Conservation (phyloP, 345 rosid genomes). For the Ceriops decandra region DNA sequence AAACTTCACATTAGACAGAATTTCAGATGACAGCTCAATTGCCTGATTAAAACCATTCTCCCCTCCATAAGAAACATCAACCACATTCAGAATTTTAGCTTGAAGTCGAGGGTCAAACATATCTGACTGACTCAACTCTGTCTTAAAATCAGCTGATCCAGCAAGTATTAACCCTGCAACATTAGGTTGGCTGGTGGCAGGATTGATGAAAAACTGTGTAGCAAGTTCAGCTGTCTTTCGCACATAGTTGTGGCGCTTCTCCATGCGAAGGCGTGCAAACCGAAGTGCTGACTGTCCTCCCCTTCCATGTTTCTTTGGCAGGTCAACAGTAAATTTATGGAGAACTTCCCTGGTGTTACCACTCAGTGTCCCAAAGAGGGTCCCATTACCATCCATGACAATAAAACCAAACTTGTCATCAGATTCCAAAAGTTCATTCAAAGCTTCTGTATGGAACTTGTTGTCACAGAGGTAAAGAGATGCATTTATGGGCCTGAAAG, state of each 20-base stretch:
- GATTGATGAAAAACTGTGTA: slow-evolving; percentile 81
- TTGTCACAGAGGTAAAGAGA: slow-evolving; percentile 85
- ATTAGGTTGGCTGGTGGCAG: slow-evolving; percentile 91
- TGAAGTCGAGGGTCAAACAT: slow-evolving; percentile 96
- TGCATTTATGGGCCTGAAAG: slow-evolving; percentile 88
- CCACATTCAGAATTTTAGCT: slow-evolving; percentile 84
- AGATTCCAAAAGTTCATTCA: slow-evolving; percentile 80
- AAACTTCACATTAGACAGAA: slow-evolving; percentile 82
- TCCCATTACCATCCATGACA: slow-evolving; percentile 93
- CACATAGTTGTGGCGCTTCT: slow-evolving; percentile 87
- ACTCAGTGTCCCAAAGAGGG: slow-evolving; percentile 83
- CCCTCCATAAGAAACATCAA: slow-evolving; percentile 92
- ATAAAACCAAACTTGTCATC: slow-evolving; percentile 93
- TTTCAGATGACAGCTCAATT: slow-evolving; percentile 83
- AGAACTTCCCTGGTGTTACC: slow-evolving; percentile 90
- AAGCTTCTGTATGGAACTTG: slow-evolving; percentile 82
- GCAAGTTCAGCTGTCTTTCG: slow-evolving; percentile 97
- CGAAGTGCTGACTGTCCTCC: slow-evolving; percentile 98
- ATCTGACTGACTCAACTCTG: slow-evolving; percentile 91
- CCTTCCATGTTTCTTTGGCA: slow-evolving; percentile 93
- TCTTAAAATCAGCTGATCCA: slow-evolving; percentile 94
- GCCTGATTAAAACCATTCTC: slow-evolving; percentile 95
- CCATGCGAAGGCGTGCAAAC: slow-evolving; percentile 93
- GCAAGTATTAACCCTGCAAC: slow-evolving; percentile 88
- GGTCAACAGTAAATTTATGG: slow-evolving; percentile 84